phyloP scores from a whole-genome alignment of 2,329 filamentous ascomycete genomes.

The Penicillium crustosum region DNA sequence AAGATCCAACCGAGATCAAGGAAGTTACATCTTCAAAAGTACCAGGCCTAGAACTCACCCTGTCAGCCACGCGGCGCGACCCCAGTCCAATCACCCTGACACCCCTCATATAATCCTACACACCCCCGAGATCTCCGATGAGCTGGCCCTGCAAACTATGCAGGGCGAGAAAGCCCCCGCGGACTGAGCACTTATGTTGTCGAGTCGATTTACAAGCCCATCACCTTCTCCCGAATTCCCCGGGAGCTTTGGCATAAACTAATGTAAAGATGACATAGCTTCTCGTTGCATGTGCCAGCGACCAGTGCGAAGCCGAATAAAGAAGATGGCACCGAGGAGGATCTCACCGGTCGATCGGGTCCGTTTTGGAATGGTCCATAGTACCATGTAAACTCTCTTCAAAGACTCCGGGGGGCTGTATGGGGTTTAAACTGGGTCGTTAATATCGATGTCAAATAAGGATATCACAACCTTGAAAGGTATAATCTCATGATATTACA shows the following conservation, averaged over 20 bases:
- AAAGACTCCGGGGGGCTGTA: background rate
- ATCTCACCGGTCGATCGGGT: background rate
- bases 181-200: conserved; percentile 25
- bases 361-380: background rate
- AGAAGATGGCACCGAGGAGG: background rate
- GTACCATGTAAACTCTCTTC: background rate
- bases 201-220: conserved; percentile 18
- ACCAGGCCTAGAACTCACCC: conserved; percentile 1
- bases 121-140: background rate
- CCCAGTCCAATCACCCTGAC: background rate
- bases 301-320: conserved; percentile 16
- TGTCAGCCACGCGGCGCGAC: background rate
- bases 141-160: conserved; percentile 6
- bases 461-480: background rate
- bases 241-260: conserved; percentile 18
- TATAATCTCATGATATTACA: background rate
- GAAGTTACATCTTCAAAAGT: background rate
- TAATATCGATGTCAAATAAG: background rate
- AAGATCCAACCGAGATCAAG: background rate
- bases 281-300: conserved; percentile 22
- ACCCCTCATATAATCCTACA: background rate
- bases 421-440: background rate
- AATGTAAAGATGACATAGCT: conserved; percentile 23
- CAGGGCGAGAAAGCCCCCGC: conserved; percentile 5
- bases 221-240: conserved; percentile 13